Conservation (phyloP, 2,329 filamentous ascomycete species). For the Calonectria multiphialidica region DNA sequence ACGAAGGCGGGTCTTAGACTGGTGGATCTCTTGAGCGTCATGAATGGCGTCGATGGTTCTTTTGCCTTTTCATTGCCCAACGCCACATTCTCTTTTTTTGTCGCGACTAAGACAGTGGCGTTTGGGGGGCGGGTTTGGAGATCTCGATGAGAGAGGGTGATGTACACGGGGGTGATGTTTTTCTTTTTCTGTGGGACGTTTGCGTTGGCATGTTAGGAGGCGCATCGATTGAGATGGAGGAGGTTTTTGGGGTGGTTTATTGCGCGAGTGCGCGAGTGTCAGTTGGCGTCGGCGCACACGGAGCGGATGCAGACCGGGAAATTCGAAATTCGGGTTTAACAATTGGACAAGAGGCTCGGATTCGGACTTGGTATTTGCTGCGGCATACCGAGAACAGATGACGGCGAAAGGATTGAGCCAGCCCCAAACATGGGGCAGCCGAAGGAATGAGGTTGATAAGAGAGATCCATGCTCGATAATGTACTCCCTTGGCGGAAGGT, state of each 20-base stretch:
- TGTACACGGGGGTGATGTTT: neutral
- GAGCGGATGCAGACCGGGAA: neutral
- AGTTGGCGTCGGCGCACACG: neutral
- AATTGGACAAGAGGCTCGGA: neutral
- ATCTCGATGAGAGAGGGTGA: neutral
- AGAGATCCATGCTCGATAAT: neutral
- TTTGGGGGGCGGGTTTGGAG: too few relatives aligned
- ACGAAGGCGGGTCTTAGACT: neutral
- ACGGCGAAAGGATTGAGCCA: neutral
- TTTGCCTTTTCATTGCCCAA: neutral
- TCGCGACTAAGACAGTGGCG: neutral
- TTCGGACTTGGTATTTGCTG: neutral
- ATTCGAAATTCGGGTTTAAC: neutral
- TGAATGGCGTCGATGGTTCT: neutral
- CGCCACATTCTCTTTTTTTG: neutral
- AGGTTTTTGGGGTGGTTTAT: neutral
- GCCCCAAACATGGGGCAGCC: neutral
- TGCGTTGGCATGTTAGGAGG: neutral
- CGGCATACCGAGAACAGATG: neutral
- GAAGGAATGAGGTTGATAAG: neutral
- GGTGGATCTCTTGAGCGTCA: neutral
- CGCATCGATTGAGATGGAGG: neutral
- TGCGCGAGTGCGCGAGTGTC: too few relatives aligned
- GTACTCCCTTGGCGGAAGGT: neutral
- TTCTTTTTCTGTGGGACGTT: neutral